Evolutionary conservation across 1,139 yeast genomes (phyloP).

Genomic region (Hemisphaericaspora xylanilytica): DNA sequence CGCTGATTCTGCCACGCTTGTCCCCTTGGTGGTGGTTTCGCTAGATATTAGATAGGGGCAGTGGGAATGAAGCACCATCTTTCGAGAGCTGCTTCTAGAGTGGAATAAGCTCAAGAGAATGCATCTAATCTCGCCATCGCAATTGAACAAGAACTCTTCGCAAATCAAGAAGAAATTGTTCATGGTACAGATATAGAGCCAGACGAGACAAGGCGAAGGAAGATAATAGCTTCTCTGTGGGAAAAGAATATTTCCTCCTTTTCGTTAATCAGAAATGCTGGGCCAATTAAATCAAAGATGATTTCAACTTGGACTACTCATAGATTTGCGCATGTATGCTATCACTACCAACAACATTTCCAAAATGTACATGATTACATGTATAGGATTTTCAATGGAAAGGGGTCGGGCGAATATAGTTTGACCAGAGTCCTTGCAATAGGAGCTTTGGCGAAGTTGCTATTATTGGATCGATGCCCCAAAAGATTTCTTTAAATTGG

Average conservation of each 20-base stretch:
- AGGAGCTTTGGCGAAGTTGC: constrained; percentile 42
- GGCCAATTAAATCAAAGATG: constrained; percentile 38
- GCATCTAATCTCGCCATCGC: constrained; percentile 16
- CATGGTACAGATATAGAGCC: constrained; percentile 15
- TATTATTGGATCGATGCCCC: constrained; percentile 44
- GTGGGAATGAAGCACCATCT: constrained; percentile 24
- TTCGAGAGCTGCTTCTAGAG: constrained; percentile 15
- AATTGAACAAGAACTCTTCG: constrained; percentile 23
- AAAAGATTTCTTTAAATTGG: constrained; percentile 32
- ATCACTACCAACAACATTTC: constrained; percentile 30
- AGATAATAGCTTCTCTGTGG: constrained; percentile 35
- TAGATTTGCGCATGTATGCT: constrained; percentile 36
- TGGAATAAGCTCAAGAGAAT: constrained; percentile 17
- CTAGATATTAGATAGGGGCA: too few species aligned
- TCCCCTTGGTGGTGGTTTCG: too few species aligned
- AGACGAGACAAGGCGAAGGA: constrained; percentile 20
- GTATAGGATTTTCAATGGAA: constrained; percentile 38
- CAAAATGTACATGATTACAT: constrained; percentile 41
- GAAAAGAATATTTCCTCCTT: constrained; percentile 39
- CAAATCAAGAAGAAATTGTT: constrained; percentile 29
- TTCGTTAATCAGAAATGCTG: constrained; percentile 31
- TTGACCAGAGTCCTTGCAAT: constrained; percentile 40
- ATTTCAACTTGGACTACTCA: constrained; percentile 43
- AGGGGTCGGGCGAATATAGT: constrained; percentile 48
- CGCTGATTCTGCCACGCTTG: too few species aligned